Percentiles rank a stretch among this genome's conserved stretches.
phyloP scores from a whole-genome alignment of 768 basidiomycete species.

The Boletus vinaceobasis region DNA sequence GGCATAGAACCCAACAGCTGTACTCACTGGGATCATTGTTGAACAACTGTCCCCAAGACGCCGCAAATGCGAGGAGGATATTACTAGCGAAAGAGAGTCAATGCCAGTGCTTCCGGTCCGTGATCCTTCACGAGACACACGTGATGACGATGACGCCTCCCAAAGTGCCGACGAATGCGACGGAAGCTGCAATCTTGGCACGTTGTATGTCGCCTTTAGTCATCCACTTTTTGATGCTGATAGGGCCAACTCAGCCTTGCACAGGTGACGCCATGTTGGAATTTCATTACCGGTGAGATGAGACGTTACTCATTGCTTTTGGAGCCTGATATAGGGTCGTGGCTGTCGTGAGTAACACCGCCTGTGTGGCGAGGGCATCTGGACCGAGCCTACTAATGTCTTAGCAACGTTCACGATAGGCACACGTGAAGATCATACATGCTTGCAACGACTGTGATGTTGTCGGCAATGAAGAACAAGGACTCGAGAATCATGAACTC shows the following conservation, averaged over 20 bases:
- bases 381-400: conserved; percentile 16
- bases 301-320: conserved; percentile 16
- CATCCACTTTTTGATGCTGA: conserved; percentile 24
- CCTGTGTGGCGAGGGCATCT: conserved; percentile 24
- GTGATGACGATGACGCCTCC: conserved; percentile 11
- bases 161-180: conserved; percentile 16
- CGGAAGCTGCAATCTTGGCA: conserved; percentile 17
- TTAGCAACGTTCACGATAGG: conserved; percentile 3
- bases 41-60: conserved; percentile 57
- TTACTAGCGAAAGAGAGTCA: conserved; percentile 26
- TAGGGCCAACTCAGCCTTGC: neutral
- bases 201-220: conserved; percentile 14
- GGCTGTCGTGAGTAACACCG: conserved; percentile 22
- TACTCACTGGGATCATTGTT: conserved; percentile 47
- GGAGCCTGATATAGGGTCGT: conserved; percentile 25
- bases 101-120: neutral
- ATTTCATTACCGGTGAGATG: conserved; percentile 25
- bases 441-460: conserved; percentile 17
- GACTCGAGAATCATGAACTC: neutral
- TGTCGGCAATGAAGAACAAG: conserved; percentile 1
- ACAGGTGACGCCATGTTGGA: neutral
- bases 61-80: conserved; percentile 42
- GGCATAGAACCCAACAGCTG: neutral
- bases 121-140: neutral
- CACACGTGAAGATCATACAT: conserved; percentile 15